Evolutionary conservation across 2,329 filamentous ascomycete genomes (phyloP).

Genomic region (Fusarium equiseti): DNA sequence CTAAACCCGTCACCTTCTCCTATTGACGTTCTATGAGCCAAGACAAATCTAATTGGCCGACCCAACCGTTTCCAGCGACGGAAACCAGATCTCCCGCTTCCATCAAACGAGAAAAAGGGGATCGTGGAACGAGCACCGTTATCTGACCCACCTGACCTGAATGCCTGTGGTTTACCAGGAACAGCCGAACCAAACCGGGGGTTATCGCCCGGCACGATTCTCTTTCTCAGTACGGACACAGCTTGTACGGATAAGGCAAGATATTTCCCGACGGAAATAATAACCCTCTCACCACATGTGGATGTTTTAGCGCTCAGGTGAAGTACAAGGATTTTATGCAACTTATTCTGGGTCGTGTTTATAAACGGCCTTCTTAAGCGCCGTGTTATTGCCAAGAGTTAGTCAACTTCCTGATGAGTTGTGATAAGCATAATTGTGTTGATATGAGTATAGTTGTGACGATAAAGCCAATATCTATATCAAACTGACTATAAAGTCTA

Average conservation of each 20-base stretch:
- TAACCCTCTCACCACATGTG: background rate
- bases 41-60: background rate
- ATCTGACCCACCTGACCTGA: background rate
- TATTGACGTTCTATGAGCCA: background rate
- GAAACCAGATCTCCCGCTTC: background rate
- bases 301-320: constrained; percentile 2
- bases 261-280: constrained; percentile 8
- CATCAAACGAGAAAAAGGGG: background rate
- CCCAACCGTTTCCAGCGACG: background rate
- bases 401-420: background rate
- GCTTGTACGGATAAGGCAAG: background rate
- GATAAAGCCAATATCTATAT: background rate
- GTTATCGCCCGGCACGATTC: background rate
- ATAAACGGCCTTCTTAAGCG: background rate
- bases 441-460: background rate
- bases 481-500: background rate
- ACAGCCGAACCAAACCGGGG: background rate
- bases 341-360: background rate
- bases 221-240: background rate
- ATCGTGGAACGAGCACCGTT: background rate
- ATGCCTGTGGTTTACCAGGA: background rate
- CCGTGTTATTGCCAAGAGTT: background rate
- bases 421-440: background rate
- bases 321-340: background rate
- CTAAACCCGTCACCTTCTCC: background rate